phyloP scores from a whole-genome alignment of 257 asterid species.

The Sherardia arvensis region DNA sequence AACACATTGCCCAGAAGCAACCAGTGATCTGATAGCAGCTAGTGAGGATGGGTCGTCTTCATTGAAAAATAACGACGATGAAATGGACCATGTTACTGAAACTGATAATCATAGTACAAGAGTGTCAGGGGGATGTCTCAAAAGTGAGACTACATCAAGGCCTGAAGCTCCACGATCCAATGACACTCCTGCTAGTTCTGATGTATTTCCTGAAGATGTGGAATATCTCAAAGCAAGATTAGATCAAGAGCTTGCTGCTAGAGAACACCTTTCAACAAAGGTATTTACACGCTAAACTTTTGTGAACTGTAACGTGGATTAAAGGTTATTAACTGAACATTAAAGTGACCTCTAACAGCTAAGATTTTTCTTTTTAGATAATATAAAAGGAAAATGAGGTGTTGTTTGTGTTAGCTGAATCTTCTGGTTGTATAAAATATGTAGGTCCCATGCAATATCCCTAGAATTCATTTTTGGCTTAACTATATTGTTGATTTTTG shows the following conservation, averaged over 20 bases:
- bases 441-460: background rate
- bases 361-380: background rate
- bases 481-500: background rate
- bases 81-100: conserved; percentile 14
- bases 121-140: conserved; percentile 17
- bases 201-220: conserved; percentile 29
- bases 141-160: conserved; percentile 14
- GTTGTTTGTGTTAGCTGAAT: background rate
- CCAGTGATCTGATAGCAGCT: conserved; percentile 19
- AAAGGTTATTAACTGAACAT: background rate
- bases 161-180: conserved; percentile 16
- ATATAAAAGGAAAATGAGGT: background rate
- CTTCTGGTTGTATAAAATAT: background rate
- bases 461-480: too few species aligned
- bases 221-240: conserved; percentile 49
- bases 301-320: background rate
- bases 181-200: conserved; percentile 16
- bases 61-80: conserved; percentile 10
- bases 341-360: background rate
- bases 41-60: conserved; percentile 15
- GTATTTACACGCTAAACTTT: conserved; percentile 17
- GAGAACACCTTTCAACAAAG: conserved; percentile 45
- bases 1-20: conserved; percentile 13
- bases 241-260: conserved; percentile 49
- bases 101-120: conserved; percentile 9